These are phyloP conservation scores for Phoma sp. DNA, from an alignment of 2,329 filamentous ascomycete genomes.

Conservation along the genomic window DNA sequence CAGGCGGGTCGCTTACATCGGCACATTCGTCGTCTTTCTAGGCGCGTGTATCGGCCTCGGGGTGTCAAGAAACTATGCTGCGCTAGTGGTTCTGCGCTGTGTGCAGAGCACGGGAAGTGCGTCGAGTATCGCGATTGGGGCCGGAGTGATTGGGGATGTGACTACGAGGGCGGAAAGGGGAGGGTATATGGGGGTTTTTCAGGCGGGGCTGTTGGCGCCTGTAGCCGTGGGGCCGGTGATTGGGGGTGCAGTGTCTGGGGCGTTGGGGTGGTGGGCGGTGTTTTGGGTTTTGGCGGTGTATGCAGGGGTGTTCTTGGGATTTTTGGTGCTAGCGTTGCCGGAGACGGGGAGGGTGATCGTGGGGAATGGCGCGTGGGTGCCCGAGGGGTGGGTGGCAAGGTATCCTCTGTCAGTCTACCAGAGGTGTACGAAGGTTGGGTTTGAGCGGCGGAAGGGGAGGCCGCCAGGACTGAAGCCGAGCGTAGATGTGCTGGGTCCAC, in stretches of 20 bases:
- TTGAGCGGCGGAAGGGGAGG: not conserved
- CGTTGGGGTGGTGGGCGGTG: slow-evolving; percentile 58
- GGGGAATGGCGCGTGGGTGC: not conserved
- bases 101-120: slow-evolving; percentile 54
- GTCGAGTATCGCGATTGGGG: slow-evolving; percentile 52
- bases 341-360: not conserved
- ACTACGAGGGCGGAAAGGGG: slow-evolving; percentile 50
- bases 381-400: too few relatives aligned
- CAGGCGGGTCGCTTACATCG: slow-evolving; percentile 49
- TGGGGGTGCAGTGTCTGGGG: slow-evolving; percentile 56
- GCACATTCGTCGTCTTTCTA: slow-evolving; percentile 50
- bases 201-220: slow-evolving; percentile 46
- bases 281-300: slow-evolving; percentile 63
- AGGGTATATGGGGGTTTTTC: slow-evolving; percentile 51
- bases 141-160: slow-evolving; percentile 52
- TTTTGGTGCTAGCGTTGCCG: slow-evolving; percentile 24
- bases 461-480: not conserved
- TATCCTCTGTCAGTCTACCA: not conserved
- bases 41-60: slow-evolving; percentile 52
- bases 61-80: slow-evolving; percentile 45
- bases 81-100: slow-evolving; percentile 49
- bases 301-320: slow-evolving; percentile 44
- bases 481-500: not conserved
- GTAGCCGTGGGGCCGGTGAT: slow-evolving; percentile 57
- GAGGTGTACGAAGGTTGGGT: not conserved